Percentiles rank a stretch among this genome's conserved stretches.
Evolutionary conservation across 2,329 filamentous ascomycete genomes (phyloP).

Genomic region (Acephala macrosclerotiorum): DNA sequence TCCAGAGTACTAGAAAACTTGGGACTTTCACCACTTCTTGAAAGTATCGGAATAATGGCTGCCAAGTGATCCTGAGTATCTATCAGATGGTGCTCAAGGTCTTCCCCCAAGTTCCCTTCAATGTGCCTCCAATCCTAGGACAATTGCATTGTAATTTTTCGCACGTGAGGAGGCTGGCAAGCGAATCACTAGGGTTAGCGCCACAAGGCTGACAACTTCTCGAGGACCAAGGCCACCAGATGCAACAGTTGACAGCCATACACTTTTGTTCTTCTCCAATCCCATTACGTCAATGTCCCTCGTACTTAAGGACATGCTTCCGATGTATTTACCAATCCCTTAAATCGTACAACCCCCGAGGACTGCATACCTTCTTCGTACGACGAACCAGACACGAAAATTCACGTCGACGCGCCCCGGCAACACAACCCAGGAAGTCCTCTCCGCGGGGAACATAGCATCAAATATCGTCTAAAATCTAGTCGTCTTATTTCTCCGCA

Average conservation of each 20-base stretch:
- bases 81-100: too few species aligned
- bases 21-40: too few species aligned
- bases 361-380: not conserved
- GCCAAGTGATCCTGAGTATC: too few species aligned
- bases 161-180: too few species aligned
- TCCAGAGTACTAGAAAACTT: too few species aligned
- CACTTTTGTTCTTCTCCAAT: not conserved
- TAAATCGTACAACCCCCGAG: not conserved
- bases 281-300: not conserved
- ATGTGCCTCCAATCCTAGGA: too few species aligned
- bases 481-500: not conserved
- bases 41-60: too few species aligned
- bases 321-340: not conserved
- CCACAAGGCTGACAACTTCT: too few species aligned
- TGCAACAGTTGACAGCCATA: not conserved
- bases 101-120: too few species aligned
- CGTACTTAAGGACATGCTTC: not conserved
- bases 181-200: too few species aligned
- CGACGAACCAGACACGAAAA: not conserved
- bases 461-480: not conserved
- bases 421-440: not conserved
- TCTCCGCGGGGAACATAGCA: not conserved
- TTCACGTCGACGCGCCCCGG: not conserved
- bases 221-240: too few species aligned
- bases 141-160: too few species aligned